Evolutionary conservation across 305 asterid genomes (phyloP).

Genomic region (Solanum aculeatissimum): DNA sequence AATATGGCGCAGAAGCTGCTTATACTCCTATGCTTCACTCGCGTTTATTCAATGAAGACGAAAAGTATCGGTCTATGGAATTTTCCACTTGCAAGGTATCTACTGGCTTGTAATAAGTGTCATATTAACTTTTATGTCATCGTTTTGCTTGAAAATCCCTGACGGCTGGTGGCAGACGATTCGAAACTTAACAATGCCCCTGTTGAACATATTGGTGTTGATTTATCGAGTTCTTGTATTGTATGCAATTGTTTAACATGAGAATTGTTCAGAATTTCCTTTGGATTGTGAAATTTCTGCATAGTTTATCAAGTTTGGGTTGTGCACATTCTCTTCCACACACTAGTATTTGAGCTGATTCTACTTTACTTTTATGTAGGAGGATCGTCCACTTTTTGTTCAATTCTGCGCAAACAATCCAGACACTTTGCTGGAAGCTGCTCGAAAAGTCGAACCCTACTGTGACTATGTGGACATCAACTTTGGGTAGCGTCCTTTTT

Average conservation of each 20-base stretch:
- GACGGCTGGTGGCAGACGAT: background rate
- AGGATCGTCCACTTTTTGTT: constrained; percentile 87
- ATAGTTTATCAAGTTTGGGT: background rate
- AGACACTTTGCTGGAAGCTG: constrained; percentile 68
- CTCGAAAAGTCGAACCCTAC: constrained; percentile 64
- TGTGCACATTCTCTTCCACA: background rate
- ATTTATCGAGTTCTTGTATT: background rate
- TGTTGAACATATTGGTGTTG: background rate
- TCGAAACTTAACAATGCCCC: background rate
- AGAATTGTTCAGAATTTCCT: background rate
- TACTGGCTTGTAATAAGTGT: background rate
- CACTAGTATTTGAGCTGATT: background rate
- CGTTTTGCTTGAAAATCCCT: background rate
- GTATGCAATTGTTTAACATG: background rate
- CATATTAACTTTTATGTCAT: background rate
- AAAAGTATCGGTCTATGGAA: constrained; percentile 70
- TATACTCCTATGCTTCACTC: constrained; percentile 96
- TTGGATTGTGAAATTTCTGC: background rate
- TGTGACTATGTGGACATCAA: constrained; percentile 93
- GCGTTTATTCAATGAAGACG: constrained; percentile 59
- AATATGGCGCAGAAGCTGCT: constrained; percentile 90
- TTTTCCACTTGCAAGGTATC: constrained; percentile 80
- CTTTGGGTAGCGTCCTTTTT: constrained; percentile 47
- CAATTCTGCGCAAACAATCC: constrained; percentile 98
- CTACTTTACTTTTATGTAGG: constrained; percentile 28